These are phyloP conservation scores for Claviceps sorghi DNA, from an alignment of 2,329 filamentous ascomycete genomes.

Conservation along the genomic window DNA sequence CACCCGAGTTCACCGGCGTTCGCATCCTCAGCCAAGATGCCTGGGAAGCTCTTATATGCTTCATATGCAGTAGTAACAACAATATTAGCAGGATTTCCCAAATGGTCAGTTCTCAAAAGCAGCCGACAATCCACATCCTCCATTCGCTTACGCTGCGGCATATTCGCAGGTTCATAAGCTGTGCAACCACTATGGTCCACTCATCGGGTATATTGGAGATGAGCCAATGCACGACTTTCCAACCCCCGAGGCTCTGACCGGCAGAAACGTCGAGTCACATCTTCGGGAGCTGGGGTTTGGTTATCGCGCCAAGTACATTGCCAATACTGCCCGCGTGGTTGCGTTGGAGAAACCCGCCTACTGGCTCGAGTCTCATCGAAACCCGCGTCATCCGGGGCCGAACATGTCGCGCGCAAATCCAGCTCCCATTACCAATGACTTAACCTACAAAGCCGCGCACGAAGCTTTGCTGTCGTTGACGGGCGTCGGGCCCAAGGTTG, in stretches of 20 bases:
- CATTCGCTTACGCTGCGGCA: not conserved
- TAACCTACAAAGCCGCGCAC: conserved; percentile 67
- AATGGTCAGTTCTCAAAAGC: conserved; percentile 48
- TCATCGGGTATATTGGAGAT: conserved; percentile 56
- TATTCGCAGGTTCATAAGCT: conserved; percentile 58
- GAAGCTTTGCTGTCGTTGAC: conserved; percentile 63
- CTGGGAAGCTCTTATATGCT: conserved; percentile 86
- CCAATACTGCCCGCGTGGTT: conserved; percentile 67
- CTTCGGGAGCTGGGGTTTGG: conserved; percentile 80
- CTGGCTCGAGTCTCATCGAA: conserved; percentile 69
- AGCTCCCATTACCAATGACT: conserved; percentile 12
- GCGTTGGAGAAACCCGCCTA: conserved; percentile 47
- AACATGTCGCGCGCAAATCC: conserved; percentile 15
- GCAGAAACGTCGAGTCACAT: conserved; percentile 60
- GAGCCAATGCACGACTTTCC: conserved; percentile 81
- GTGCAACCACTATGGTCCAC: conserved; percentile 68
- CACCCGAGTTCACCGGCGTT: conserved; percentile 76
- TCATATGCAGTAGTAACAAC: conserved; percentile 98
- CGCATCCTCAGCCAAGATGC: conserved; percentile 88
- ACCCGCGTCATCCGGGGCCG: conserved; percentile 55
- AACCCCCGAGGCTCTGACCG: conserved; percentile 55
- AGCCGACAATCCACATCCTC: too few relatives aligned
- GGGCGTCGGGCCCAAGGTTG: conserved; percentile 91
- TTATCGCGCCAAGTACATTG: conserved; percentile 86
- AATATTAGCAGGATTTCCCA: conserved; percentile 90